Evolutionary conservation across 2,329 filamentous ascomycete genomes (phyloP), one percentile per base, ranked within the genome.

Genomic region (Phialophora verrucosa): DNA sequence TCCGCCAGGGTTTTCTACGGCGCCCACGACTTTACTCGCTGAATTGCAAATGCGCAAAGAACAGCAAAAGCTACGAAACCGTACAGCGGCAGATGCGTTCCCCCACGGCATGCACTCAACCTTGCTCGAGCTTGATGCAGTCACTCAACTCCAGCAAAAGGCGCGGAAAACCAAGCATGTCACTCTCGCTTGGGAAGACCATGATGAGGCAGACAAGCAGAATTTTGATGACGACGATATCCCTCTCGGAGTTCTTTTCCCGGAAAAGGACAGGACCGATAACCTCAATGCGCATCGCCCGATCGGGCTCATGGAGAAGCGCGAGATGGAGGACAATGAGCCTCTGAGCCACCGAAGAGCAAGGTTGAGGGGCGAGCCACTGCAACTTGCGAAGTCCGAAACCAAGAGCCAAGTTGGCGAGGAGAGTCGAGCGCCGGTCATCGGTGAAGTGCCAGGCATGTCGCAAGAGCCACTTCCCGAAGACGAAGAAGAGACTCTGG

Each of bases 1-100:
- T 29, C 79, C 82, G 14, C 70, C 72, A 17, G 75, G 76, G 1
- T 90, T 87, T 69, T 84, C 88, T 61, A 92, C 91, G 0, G 85
- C 89, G 3, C 95, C 95, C 0, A 96, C 93, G 0, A 99, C 95
- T 0, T 84, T 99, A 0, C 85, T 99, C 27, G 95, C 95, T 0
- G 95, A 99, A 76, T 83, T 99, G 7, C 92, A 97, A 76, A 81
- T 96, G 70, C 90, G 95, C 59, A 98, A 99, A 76, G 89, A 91
- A 66, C 91, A 97, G 72, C 90, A 96, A 73, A 93, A 92, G 77
- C 83, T 89, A 68, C 88, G 95, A 42, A 95, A 90, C 32, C 86
- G 88, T 25, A 90, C 90, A 14, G 84, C 89, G 25, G 83, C 86
- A 35, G 87, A 84, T 14, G 80, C 84, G 0, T 85, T 83, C 71